phyloP scores from a whole-genome alignment of 441 rosid species.

The Erodium trifolium region DNA sequence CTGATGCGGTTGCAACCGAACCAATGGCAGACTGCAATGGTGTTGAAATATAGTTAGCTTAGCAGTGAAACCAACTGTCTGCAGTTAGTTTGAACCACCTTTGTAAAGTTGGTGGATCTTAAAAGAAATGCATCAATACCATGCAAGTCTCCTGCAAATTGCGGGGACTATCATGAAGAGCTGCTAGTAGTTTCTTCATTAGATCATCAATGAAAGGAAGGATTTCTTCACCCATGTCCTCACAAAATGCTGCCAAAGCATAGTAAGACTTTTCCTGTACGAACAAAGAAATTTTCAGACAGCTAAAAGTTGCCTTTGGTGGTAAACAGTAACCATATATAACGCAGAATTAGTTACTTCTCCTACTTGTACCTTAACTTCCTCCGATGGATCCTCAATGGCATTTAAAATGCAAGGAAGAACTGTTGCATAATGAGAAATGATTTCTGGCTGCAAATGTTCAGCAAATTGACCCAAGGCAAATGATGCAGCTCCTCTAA shows the following conservation, averaged over 20 bases:
- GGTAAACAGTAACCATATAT: background rate
- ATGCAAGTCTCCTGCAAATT: constrained; percentile 98
- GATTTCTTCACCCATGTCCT: constrained; percentile 96
- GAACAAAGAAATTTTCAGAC: background rate
- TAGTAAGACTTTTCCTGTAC: constrained; percentile 91
- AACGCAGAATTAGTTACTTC: constrained; percentile 1
- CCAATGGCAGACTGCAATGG: constrained; percentile 90
- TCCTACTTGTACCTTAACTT: constrained; percentile 69
- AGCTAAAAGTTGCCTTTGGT: background rate
- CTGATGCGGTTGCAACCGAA: constrained; percentile 96
- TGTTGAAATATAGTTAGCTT: constrained; percentile 17
- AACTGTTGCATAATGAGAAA: constrained; percentile 68
- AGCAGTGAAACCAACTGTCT: background rate
- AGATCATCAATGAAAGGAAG: constrained; percentile 84
- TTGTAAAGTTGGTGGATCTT: constrained; percentile 3
- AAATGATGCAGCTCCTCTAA: constrained; percentile 98
- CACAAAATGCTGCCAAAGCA: constrained; percentile 98
- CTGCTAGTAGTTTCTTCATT: constrained; percentile 79
- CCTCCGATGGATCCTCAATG: constrained; percentile 87
- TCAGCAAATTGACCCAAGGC: constrained; percentile 98
- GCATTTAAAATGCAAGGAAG: constrained; percentile 92
- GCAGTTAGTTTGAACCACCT: constrained; percentile 4
- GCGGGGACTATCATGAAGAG: constrained; percentile 79
- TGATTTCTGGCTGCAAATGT: constrained; percentile 94
- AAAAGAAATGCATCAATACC: constrained; percentile 39